Conservation (phyloP, 1,284 basidiomycete genomes). For the Ceraceosorus bombacis region DNA sequence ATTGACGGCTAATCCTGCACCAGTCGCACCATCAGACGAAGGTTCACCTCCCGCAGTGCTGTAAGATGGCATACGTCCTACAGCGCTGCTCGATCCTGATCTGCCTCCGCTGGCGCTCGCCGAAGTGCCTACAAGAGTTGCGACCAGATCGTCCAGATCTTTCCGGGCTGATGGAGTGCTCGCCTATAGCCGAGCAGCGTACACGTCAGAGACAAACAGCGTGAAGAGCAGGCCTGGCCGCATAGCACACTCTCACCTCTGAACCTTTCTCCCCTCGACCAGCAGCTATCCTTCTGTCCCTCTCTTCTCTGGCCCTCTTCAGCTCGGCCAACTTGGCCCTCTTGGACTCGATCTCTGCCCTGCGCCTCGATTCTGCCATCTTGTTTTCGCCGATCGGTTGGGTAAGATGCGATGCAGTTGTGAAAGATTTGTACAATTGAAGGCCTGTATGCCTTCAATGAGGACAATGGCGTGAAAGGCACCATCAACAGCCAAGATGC, state of each 20-base stretch:
- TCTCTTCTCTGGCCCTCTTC: conserved; percentile 62
- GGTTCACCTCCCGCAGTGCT: too few species aligned
- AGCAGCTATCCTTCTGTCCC: conserved; percentile 49
- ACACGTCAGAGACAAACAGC: background rate
- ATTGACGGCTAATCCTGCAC: background rate
- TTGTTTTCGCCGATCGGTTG: background rate
- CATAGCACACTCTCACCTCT: conserved; percentile 6
- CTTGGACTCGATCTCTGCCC: conserved; percentile 85
- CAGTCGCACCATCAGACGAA: background rate
- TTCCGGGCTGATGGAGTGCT: conserved; percentile 20
- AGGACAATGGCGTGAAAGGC: too few species aligned
- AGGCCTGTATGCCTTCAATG: too few species aligned
- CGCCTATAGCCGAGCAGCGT: conserved; percentile 7
- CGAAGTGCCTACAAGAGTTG: conserved; percentile 24
- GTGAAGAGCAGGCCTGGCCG: background rate
- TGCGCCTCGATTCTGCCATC: conserved; percentile 50
- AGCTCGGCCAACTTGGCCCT: conserved; percentile 77
- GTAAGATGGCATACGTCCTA: too few species aligned
- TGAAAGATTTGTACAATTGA: too few species aligned
- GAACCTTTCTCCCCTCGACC: conserved; percentile 6
- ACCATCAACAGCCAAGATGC: too few species aligned
- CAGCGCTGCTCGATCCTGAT: too few species aligned
- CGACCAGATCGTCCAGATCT: conserved; percentile 42
- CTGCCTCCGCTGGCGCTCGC: conserved; percentile 3
- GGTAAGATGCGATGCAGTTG: too few species aligned